A percentile compares a stretch with the other conserved stretches of the same genome.
phyloP scores from a whole-genome alignment of 495 filamentous ascomycete species.

The Parmelia sp. region DNA sequence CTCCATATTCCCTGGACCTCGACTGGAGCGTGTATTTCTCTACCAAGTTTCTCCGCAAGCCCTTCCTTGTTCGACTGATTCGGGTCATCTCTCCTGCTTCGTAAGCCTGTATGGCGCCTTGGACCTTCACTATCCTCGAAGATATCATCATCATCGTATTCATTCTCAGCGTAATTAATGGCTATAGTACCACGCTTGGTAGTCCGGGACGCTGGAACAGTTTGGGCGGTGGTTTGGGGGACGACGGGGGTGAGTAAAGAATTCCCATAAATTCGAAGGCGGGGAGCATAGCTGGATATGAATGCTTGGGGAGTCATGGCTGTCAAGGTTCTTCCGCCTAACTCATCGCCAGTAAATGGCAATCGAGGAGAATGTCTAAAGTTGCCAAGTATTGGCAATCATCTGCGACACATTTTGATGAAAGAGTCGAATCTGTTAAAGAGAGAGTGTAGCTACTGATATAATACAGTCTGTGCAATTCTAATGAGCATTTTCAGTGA shows the following conservation, averaged over 20 bases:
- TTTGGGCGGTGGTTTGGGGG: constrained; percentile 53
- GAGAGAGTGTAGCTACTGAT: background rate
- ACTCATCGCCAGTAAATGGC: constrained; percentile 10
- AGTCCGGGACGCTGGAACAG: constrained; percentile 67
- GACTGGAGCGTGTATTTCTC: constrained; percentile 73
- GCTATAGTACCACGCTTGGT: constrained; percentile 95
- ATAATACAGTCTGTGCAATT: background rate
- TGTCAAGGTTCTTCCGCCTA: constrained; percentile 11
- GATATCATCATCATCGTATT: constrained; percentile 79
- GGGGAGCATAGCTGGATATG: constrained; percentile 84
- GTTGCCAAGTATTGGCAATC: background rate
- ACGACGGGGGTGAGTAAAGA: constrained; percentile 85
- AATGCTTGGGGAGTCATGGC: constrained; percentile 68
- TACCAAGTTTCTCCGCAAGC: constrained; percentile 67
- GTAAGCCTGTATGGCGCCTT: constrained; percentile 74
- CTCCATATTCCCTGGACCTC: constrained; percentile 84
- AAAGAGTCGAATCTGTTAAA: background rate
- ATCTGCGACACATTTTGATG: constrained; percentile 1
- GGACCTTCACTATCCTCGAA: constrained; percentile 81
- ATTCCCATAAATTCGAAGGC: constrained; percentile 86
- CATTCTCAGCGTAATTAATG: constrained; percentile 96
- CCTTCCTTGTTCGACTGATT: constrained; percentile 50
- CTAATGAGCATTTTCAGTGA: background rate
- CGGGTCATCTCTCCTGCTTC: constrained; percentile 74
- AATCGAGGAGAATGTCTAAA: constrained; percentile 13